Base-by-base conservation (phyloP, 2,329 filamentous ascomycete species). In the Penicillium sp. region DNA sequence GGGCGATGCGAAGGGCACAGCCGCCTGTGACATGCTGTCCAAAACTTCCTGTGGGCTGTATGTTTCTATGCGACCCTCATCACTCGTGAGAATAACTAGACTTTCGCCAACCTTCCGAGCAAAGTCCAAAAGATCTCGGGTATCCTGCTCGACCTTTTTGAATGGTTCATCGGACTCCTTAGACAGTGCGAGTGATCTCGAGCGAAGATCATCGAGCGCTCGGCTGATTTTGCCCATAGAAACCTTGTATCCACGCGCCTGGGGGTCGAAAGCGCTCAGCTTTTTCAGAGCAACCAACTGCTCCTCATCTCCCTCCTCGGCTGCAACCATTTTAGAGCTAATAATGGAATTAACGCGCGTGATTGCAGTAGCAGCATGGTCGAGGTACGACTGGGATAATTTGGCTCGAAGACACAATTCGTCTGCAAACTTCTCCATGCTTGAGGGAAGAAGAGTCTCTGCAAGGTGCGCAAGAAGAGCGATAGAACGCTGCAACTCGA, bases 401-500 rank as follows among this genome's bases (percentile, higher is more conserved):
- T 86, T 72, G 2, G 89, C 84, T 60, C 85, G 86, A 87, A 93
- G 93, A 65, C 92, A 85, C 32, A 92, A 76, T 64, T 92, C 86
- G 67, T 92, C 88, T 0, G 91, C 90, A 70, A 90, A 91, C 67
- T 85, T 87, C 60, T 89, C 85, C 8, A 91, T 77, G 43, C 84
- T 86, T 49, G 82, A 79, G 1, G 85, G 82, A 44, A 96, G 86
- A 67, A 96, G 79, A 21, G 92, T 86, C 67, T 93, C 90, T 9
- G 86, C 88, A 13, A 97, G 82, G 71, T 97, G 92, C n/a, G 85
- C 84, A 81, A 97, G 87, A 50, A 97, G 82, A 49, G 91, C 89
- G 63, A 95, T 90, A 6, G 90, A 93, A 50, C 89, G 86, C 66
- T 93, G 87, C 36, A 97, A 79, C 69, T 96, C 91, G 22, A 85